Conservation (phyloP, 2,329 filamentous ascomycete genomes). For the Emericellopsis cladophorae region DNA sequence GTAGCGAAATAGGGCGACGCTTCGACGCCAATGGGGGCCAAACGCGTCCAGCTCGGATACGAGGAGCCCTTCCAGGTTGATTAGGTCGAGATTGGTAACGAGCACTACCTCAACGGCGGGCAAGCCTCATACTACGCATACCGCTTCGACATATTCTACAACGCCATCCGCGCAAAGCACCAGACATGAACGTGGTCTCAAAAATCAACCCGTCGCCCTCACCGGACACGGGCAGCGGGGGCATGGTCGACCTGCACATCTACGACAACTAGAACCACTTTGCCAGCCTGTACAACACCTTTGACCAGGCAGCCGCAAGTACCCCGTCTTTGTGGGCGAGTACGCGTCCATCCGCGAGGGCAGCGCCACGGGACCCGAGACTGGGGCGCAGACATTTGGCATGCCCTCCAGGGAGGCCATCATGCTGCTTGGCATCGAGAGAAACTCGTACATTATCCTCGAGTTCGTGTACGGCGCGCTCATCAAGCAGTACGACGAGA, state of each 20-base stretch:
- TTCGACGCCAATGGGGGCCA: conserved; percentile 29
- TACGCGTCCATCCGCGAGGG: conserved; percentile 20
- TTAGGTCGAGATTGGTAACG: conserved; percentile 36
- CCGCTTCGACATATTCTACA: conserved; percentile 33
- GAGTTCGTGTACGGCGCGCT: background rate
- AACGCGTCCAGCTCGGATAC: conserved; percentile 34
- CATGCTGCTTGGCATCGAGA: conserved; percentile 39
- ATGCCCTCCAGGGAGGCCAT: conserved; percentile 28
- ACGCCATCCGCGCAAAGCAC: conserved; percentile 23
- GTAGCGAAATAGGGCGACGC: conserved; percentile 15
- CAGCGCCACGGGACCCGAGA: conserved; percentile 7
- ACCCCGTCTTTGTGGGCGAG: conserved; percentile 18
- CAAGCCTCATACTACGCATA: conserved; percentile 17
- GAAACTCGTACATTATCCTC: conserved; percentile 13
- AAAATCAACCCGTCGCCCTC: conserved; percentile 22
- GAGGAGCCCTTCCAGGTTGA: conserved; percentile 34
- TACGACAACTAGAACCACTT: conserved; percentile 22
- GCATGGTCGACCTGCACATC: conserved; percentile 16
- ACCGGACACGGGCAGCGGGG: conserved; percentile 15
- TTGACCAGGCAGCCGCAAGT: conserved; percentile 10
- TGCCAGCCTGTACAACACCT: too few species aligned
- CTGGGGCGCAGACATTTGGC: background rate
- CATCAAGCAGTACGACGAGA: background rate
- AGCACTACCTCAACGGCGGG: conserved; percentile 29
- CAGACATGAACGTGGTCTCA: conserved; percentile 31